Conservation (phyloP, 306 rosid genomes). For the Prunus mongolica region DNA sequence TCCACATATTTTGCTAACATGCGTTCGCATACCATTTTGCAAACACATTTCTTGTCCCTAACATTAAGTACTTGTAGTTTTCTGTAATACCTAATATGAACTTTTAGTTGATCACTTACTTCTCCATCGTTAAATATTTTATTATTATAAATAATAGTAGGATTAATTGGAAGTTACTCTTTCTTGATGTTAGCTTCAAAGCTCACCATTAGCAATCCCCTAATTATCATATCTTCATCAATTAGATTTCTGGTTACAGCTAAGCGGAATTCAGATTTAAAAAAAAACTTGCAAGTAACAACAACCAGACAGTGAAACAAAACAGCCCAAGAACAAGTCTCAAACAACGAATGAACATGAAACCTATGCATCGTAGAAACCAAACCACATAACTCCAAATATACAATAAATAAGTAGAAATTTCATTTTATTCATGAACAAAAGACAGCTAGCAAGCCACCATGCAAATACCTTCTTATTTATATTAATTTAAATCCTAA, state of each 20-base stretch:
- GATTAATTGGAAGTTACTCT: slow-evolving; percentile 6
- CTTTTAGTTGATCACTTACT: background rate
- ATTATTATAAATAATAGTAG: background rate
- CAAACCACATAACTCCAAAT: background rate
- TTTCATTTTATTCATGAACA: background rate
- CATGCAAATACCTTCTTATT: background rate
- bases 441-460: background rate
- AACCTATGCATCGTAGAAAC: background rate
- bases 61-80: background rate
- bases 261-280: background rate
- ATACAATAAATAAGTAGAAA: background rate
- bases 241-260: background rate
- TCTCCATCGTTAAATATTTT: background rate
- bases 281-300: background rate
- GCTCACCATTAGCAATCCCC: background rate
- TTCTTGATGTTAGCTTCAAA: slow-evolving; percentile 22
- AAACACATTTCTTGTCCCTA: background rate
- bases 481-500: background rate
- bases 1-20: no score
- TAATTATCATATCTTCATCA: background rate
- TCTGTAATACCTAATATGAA: background rate
- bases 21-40: background rate
- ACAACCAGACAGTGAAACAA: background rate
- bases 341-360: background rate
- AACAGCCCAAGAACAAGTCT: background rate